Evolutionary conservation across 495 filamentous ascomycete genomes (phyloP), one percentile per base, ranked within the genome.

Genomic region (Lepidopterella palustris): DNA sequence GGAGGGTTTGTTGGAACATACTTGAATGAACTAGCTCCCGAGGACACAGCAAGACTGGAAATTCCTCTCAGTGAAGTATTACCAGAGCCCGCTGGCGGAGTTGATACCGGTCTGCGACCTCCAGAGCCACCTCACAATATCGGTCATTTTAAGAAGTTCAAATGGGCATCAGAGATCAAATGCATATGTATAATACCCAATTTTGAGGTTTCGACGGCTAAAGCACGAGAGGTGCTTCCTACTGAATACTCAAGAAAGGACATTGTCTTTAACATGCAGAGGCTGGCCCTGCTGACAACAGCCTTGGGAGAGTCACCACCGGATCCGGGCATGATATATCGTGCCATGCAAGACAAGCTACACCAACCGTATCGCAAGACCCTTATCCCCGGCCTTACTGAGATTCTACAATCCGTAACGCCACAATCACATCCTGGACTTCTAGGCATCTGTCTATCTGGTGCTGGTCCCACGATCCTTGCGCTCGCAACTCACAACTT

Each of bases 1-100:
- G 93, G 93, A 47, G 93, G 93, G n/a, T 96, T 98, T 68, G 88
- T 97, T 15, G 93, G 93, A 27, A 95, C 90, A 8, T 97, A 97
- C 64, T 80, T 97, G 47, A 95, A 90, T 73, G 90, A 95, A 56
- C 80, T 97, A 56, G 82, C 87, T 56, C 87, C 89, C 4, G 87
- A 86, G 72, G 91, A 97, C 64, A 87, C 86, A 57, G 87, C 86
- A 29, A 80, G 90, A 27, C 89, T 84, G 56, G 92, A 97, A 76
- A 96, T 98, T 65, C 92, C 92, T n/a, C 79, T 96, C 5, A 92
- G 88, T 65, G 92, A 98, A 72, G 92, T 97, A 11, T 77, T 98
- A 39, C 91, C 90, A 0, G 80, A 85, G 40, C 90, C 89, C 1
- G 87, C 88, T 32, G 93, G 92, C 35, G 92, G 92, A 15, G 77